These are phyloP conservation scores for Chalciporus pseudorubinellus DNA, from an alignment of 768 basidiomycete genomes.

Conservation along the genomic window DNA sequence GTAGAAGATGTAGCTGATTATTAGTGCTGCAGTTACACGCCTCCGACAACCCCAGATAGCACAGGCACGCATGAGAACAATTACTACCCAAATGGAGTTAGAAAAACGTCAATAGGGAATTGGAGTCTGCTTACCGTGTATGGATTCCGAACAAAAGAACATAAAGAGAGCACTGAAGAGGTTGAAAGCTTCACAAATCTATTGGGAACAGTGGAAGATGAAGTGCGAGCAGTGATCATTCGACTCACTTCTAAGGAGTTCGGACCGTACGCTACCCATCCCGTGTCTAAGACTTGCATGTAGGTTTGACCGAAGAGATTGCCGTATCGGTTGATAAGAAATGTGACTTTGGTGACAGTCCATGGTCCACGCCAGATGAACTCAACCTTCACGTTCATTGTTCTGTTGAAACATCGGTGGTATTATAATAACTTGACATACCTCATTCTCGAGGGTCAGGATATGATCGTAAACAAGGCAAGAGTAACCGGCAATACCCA, in stretches of 20 bases:
- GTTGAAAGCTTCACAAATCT: slow-evolving; percentile 8
- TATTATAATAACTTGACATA: background rate
- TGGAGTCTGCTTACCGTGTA: slow-evolving; percentile 11
- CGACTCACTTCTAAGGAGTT: background rate
- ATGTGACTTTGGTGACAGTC: slow-evolving; percentile 7
- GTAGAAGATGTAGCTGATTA: slow-evolving; percentile 8
- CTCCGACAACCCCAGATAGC: slow-evolving; percentile 17
- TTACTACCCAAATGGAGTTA: background rate
- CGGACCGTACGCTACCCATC: background rate
- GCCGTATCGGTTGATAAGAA: slow-evolving; percentile 18
- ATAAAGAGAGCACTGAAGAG: background rate
- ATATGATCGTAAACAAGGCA: slow-evolving; percentile 16
- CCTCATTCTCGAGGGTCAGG: slow-evolving; percentile 16
- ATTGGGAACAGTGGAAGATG: too few relatives aligned
- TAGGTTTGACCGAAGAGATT: slow-evolving; percentile 13
- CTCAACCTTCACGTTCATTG: slow-evolving; percentile 2
- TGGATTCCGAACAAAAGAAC: slow-evolving; percentile 8
- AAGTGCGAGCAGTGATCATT: background rate
- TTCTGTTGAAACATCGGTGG: background rate
- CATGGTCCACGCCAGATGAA: slow-evolving; percentile 18
- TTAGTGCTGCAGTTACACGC: background rate
- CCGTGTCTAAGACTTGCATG: slow-evolving; percentile 5
- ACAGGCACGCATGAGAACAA: slow-evolving; percentile 20
- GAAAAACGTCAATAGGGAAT: background rate
- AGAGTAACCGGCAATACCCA: slow-evolving; percentile 7